A percentile compares a stretch with the other conserved stretches of the same genome.
These are phyloP conservation scores for Hyaloscypha hepaticicola DNA, from an alignment of 495 filamentous ascomycete species.

Conservation along the genomic window DNA sequence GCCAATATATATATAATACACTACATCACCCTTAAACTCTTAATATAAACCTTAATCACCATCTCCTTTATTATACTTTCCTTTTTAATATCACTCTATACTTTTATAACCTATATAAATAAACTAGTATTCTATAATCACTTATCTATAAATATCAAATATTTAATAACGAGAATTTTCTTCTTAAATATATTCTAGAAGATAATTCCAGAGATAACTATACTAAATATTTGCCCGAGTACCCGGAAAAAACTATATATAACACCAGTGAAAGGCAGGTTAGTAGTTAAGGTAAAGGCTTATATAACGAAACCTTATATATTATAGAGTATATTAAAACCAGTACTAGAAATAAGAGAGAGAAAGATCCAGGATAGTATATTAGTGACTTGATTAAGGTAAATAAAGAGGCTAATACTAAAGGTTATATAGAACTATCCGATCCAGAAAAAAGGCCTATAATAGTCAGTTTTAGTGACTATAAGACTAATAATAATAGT, in stretches of 20 bases:
- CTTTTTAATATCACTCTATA: constrained; percentile 41
- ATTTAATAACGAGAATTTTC: constrained; percentile 44
- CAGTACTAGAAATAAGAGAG: constrained; percentile 49
- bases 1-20: constrained; percentile 39
- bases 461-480: constrained; percentile 39
- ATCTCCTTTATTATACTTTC: constrained; percentile 36
- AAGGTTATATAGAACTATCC: constrained; percentile 51
- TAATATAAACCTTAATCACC: constrained; percentile 53
- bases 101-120: constrained; percentile 56
- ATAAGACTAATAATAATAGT: constrained; percentile 47
- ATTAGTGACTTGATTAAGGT: constrained; percentile 46
- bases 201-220: constrained; percentile 51
- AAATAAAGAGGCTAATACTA: constrained; percentile 48
- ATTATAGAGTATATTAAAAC: constrained; percentile 52
- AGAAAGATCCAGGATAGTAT: constrained; percentile 51
- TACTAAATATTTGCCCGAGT: constrained; percentile 48
- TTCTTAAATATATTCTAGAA: constrained; percentile 58
- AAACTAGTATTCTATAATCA: constrained; percentile 56
- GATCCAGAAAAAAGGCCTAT: constrained; percentile 29
- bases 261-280: constrained; percentile 57
- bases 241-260: constrained; percentile 61
- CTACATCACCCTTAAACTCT: constrained; percentile 57
- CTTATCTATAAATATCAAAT: constrained; percentile 43
- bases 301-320: constrained; percentile 49
- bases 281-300: constrained; percentile 39